Evolutionary conservation across 2,329 filamentous ascomycete species (phyloP).

Genomic region (Phyllosticta citribraziliensis): DNA sequence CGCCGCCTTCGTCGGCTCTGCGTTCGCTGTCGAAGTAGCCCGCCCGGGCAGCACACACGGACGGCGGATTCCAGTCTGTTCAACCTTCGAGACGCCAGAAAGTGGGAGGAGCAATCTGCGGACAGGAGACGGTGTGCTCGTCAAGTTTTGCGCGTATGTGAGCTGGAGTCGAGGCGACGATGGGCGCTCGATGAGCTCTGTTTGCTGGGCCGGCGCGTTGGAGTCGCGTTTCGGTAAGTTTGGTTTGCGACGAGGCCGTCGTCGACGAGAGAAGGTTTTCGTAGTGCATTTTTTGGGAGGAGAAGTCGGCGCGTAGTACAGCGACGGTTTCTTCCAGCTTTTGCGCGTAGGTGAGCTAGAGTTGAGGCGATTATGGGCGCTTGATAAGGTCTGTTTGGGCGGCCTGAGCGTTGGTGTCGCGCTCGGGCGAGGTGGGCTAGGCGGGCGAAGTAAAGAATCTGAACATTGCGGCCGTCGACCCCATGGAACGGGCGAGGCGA

Average conservation of each 20-base stretch:
- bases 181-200: no score
- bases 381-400: background rate
- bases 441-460: background rate
- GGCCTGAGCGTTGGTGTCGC: background rate
- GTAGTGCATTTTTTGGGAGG: background rate
- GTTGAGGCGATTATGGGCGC: constrained; percentile 1
- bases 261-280: background rate
- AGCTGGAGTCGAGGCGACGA: no score
- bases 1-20: no score
- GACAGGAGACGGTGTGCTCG: no score
- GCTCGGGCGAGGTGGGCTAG: background rate
- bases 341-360: constrained; percentile 5
- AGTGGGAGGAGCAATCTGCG: no score
- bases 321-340: constrained; percentile 3
- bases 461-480: background rate
- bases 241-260: background rate
- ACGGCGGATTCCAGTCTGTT: no score
- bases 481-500: no score
- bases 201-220: no score
- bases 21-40: no score
- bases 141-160: no score
- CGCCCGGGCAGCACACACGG: no score
- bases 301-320: background rate
- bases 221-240: background rate
- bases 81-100: no score